Evolutionary conservation across 768 basidiomycete species (phyloP).

Genomic region (Rhizopogon roseolus): DNA sequence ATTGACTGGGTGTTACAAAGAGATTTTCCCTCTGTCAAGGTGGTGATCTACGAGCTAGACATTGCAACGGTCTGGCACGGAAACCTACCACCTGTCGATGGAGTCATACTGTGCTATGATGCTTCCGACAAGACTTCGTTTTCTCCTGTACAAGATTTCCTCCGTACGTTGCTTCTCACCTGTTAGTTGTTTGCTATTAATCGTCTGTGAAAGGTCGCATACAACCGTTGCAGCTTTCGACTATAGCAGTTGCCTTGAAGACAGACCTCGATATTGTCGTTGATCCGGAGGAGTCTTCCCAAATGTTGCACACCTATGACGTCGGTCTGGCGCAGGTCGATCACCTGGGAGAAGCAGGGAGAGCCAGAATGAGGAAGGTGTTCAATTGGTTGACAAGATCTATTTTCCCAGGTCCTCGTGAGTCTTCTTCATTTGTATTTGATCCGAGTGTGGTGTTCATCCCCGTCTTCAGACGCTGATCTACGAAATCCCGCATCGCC

Average conservation of each 20-base stretch:
- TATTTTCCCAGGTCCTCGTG: constrained; percentile 44
- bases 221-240: constrained; percentile 50
- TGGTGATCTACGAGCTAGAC: constrained; percentile 55
- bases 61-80: constrained; percentile 39
- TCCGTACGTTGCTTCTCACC: constrained; percentile 49
- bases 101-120: constrained; percentile 85
- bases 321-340: constrained; percentile 78
- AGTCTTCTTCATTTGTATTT: constrained; percentile 10
- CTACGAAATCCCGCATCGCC: constrained; percentile 75
- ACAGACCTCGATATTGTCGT: constrained; percentile 61
- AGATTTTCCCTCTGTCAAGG: constrained; percentile 38
- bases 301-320: constrained; percentile 55
- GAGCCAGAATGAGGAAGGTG: constrained; percentile 65
- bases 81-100: constrained; percentile 62
- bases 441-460: constrained; percentile 5
- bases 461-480: constrained; percentile 30
- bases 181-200: constrained; percentile 4
- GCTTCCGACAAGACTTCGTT: constrained; percentile 60
- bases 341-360: constrained; percentile 48
- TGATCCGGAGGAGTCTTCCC: constrained; percentile 49
- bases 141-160: constrained; percentile 56
- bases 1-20: constrained; percentile 29
- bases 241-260: constrained; percentile 85
- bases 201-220: constrained; percentile 45
- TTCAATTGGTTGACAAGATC: constrained; percentile 74